Base-by-base conservation (phyloP, 176 grass and related monocot species). In the Dactylis glomerata region DNA sequence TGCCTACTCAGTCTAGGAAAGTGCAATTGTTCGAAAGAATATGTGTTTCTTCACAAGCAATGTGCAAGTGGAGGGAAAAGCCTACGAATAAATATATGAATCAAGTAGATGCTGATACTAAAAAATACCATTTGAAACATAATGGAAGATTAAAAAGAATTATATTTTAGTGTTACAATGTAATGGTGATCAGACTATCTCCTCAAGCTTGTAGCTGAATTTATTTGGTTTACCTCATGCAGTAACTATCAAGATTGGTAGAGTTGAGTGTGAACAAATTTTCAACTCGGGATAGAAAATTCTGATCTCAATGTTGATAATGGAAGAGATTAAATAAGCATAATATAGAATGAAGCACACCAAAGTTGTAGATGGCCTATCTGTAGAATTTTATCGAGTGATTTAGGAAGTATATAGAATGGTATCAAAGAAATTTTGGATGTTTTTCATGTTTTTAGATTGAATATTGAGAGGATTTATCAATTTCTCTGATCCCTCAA, bases 41-140 rank as follows among this genome's bases (percentile, higher is more conserved):
- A 13, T 34, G 57, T 76, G 36, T 63, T 67, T 63, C 14, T 20
- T 46, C 8, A 68, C 12, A 78, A 65, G 76, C 62, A 80, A 40
- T 56, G 28, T 30, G 1, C 67, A 76, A 80, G 68, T 86, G 81
- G 54, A 75, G 16, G 62, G 56, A 54, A n/a, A 65, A 16, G 56
- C 32, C 23, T 52, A 69, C 30, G 7, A 22, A 56, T 7, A 23
- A 56, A 56, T 3, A 56, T 56, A 56, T 56, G 22, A 10, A 55
- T 23, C 2, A 45, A 13, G 0, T 45, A 45, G 1, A 45, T 45
- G 42, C 10, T 12, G 9, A 45, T 45, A 45, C 42, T 13, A 14
- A 45, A 14, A 13, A 14, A 13, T 45, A 45, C 42, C 10, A 45
- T 45, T 13, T 45, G 2, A 45, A 45, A 45, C 11, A 10, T 45